Conservation (phyloP, 2,329 filamentous ascomycete species). For the Pleomassaria siparia region DNA sequence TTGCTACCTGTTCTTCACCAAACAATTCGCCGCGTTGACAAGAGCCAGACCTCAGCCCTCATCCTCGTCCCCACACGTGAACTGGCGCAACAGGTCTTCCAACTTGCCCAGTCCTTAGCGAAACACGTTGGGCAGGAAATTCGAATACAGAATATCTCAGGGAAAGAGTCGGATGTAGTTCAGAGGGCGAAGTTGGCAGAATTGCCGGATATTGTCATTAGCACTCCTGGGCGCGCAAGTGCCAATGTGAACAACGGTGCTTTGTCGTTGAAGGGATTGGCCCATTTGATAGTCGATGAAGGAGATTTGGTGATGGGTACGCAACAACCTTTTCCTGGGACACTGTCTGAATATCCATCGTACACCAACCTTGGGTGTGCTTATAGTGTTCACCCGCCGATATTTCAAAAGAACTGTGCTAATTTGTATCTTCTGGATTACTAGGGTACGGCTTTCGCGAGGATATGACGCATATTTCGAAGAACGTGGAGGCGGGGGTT, state of each 20-base stretch:
- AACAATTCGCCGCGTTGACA: slow-evolving; percentile 77
- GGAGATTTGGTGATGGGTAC: slow-evolving; percentile 87
- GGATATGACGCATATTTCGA: slow-evolving; percentile 78
- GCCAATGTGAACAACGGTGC: slow-evolving; percentile 73
- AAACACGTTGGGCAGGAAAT: slow-evolving; percentile 84
- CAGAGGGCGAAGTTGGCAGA: slow-evolving; percentile 84
- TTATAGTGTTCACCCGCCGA: too few relatives aligned
- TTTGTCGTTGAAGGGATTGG: slow-evolving; percentile 69
- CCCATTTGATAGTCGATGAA: slow-evolving; percentile 86
- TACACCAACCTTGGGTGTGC: too few relatives aligned
- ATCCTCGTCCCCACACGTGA: slow-evolving; percentile 94
- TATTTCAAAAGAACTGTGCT: too few relatives aligned
- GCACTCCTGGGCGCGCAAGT: slow-evolving; percentile 83
- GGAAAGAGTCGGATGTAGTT: slow-evolving; percentile 86
- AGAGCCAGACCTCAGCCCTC: slow-evolving; percentile 68
- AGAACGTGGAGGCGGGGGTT: slow-evolving; percentile 77
- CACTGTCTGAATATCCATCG: too few relatives aligned
- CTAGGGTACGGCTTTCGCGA: slow-evolving; percentile 96
- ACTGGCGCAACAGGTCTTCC: slow-evolving; percentile 86
- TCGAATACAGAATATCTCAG: slow-evolving; percentile 79
- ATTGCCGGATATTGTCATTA: slow-evolving; percentile 83
- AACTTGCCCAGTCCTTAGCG: slow-evolving; percentile 73
- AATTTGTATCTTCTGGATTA: too few relatives aligned
- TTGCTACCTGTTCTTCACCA: slow-evolving; percentile 83
- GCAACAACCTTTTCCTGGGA: too few relatives aligned